These are phyloP conservation scores for Leccinum angustisporum DNA, from an alignment of 1,284 basidiomycete genomes.

Conservation along the genomic window DNA sequence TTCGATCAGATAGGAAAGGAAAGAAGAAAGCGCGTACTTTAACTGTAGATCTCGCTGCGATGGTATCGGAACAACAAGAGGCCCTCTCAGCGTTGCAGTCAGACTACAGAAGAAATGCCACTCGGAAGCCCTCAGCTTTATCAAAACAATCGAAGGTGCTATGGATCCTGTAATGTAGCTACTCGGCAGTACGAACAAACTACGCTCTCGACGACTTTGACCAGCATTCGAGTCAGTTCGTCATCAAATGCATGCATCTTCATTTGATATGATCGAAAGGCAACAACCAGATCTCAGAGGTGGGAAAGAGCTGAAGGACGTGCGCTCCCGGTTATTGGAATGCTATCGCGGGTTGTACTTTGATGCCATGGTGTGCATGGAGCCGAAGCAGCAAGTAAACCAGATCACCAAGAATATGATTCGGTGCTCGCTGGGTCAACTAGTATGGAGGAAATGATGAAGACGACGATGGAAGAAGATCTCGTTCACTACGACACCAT, in stretches of 20 bases:
- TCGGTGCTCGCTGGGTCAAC: slow-evolving; percentile 95
- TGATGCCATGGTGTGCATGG: slow-evolving; percentile 69
- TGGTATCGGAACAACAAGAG: slow-evolving; percentile 59
- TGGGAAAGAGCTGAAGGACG: slow-evolving; percentile 86
- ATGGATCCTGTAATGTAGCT: slow-evolving; percentile 78
- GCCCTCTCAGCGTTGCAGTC: slow-evolving; percentile 63
- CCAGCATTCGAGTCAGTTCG: slow-evolving; percentile 46
- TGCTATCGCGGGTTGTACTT: slow-evolving; percentile 92
- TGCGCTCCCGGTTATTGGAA: slow-evolving; percentile 86
- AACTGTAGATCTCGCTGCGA: slow-evolving; percentile 47
- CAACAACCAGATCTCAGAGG: slow-evolving; percentile 80
- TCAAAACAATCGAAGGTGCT: slow-evolving; percentile 73
- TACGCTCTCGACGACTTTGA: not conserved
- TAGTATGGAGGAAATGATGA: slow-evolving; percentile 94
- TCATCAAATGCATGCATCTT: slow-evolving; percentile 89
- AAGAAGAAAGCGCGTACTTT: slow-evolving; percentile 65
- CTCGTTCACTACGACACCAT: slow-evolving; percentile 86
- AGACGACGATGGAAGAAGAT: slow-evolving; percentile 88
- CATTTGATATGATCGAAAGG: slow-evolving; percentile 99
- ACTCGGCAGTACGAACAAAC: slow-evolving; percentile 86
- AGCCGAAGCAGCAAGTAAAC: slow-evolving; percentile 84
- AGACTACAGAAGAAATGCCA: slow-evolving; percentile 88
- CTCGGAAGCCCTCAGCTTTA: slow-evolving; percentile 84
- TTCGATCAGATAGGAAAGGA: slow-evolving; percentile 38
- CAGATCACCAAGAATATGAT: slow-evolving; percentile 97